Evolutionary conservation across 345 rosid species (phyloP), one percentile per base, ranked within the genome.

Genomic region (Euphorbia pulcherrima): DNA sequence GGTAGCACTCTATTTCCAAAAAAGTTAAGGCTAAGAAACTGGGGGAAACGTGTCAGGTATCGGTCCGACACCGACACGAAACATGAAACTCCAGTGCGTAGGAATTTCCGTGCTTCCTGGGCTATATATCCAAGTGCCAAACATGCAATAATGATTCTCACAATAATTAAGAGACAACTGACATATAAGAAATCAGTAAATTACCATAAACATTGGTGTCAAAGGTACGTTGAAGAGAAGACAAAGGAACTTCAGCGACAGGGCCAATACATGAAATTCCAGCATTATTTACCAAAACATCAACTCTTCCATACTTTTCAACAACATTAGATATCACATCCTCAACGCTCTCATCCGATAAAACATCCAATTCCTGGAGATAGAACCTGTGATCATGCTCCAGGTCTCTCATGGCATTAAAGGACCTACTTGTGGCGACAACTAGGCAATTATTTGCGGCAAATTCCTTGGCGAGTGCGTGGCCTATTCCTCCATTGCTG

Each of bases 231-330:
- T 85, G 83, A 81, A 88, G 23, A 54, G 87, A 78, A 39, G 91
- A 73, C 6, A 88, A 41, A 0, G 98, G 92, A 24, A 88, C 37
- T 82, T 92, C 97, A 1, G 97, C 90, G 4, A 90, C 78, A 68
- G 97, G 98, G 33, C 89, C 98, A 17, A 92, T 84, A 50, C 98
- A 92, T 30, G 76, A 96, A 56, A 90, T 77, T 0, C 96, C 98
- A 26, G 98, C 97, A 58, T 90, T 90, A 64, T 90, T 92, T 39
- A 90, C 93, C 69, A 92, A 80, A n/a, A 92, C 77, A 70, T 90
- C 98, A 68, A 92, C 73, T 51, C 72, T 77, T 0, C 97, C 93
- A 23, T 78, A 88, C 77, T 75, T 85, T 21, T 83, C 88, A 8
- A 92, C 53, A 54, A 82, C 93, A 27, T 72, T 71, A 0, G 87